These are phyloP conservation scores for Diplodia mutila DNA, from an alignment of 2,329 filamentous ascomycete species.

Conservation along the genomic window DNA sequence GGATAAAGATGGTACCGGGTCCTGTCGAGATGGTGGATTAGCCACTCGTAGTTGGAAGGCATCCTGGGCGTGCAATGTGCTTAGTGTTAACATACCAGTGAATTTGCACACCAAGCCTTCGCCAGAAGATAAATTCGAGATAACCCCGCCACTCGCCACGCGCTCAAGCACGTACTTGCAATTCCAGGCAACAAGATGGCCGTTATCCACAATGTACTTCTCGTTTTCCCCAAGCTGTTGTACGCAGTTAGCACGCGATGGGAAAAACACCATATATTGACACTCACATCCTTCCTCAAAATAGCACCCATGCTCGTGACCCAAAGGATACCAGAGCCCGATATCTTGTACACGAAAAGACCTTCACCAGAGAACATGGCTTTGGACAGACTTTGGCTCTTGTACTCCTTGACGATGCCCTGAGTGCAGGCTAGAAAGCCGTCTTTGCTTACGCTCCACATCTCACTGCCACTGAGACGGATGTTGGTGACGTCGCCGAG, in stretches of 20 bases:
- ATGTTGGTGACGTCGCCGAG: conserved; percentile 87
- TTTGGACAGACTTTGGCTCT: conserved; percentile 83
- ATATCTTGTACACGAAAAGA: conserved; percentile 85
- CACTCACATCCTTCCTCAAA: conserved; percentile 84
- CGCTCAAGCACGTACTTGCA: conserved; percentile 91
- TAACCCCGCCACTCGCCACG: conserved; percentile 85
- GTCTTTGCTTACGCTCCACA: conserved; percentile 86
- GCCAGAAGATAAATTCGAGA: conserved; percentile 79
- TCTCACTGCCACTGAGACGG: conserved; percentile 69
- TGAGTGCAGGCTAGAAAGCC: conserved; percentile 84
- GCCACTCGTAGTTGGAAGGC: background rate
- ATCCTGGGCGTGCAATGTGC: no score
- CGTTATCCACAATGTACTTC: conserved; percentile 90
- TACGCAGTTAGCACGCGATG: background rate
- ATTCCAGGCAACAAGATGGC: conserved; percentile 95
- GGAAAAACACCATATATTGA: conserved; percentile 32
- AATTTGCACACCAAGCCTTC: conserved; percentile 97
- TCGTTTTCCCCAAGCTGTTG: conserved; percentile 65
- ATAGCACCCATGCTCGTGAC: conserved; percentile 93
- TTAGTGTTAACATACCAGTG: conserved; percentile 59
- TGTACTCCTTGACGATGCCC: conserved; percentile 85
- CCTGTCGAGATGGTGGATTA: conserved; percentile 40
- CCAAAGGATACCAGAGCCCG: conserved; percentile 81
- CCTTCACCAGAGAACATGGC: conserved; percentile 95
- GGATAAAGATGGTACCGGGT: conserved; percentile 87